Evolutionary conservation across 2,329 filamentous ascomycete species (phyloP), one percentile per base, ranked within the genome.

Genomic region (Neofusicoccum parvum): DNA sequence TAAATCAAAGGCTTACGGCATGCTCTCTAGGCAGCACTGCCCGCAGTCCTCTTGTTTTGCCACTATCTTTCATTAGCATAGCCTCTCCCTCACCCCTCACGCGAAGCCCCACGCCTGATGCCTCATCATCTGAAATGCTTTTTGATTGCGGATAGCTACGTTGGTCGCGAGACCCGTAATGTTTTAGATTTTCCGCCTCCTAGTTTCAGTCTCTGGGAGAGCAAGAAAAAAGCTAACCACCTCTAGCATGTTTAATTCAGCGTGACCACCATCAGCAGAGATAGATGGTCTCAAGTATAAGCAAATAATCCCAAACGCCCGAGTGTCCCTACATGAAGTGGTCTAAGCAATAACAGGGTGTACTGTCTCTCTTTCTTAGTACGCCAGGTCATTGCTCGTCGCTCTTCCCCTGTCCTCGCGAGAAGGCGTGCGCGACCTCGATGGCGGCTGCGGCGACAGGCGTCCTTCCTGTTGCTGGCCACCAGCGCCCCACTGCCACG

Each of bases 401-500:
- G 64, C n/a, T 34, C 56, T 63, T n/a, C 20, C 64, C 46, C 48
- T 53, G n/a, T 62, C 46, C 56, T 66, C 64, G 15, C 56, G 49
- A 11, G 64, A 65, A 23, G 53, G 64, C 37, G 53, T 62, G 62
- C 62, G 62, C 32, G 50, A 53, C 54, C 64, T 53, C 27, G 56
- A 50, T 12, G 50, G 41, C 39, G 49, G 39, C 41, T 54, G 50
- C 43, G 23, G 46, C 17, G 48, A 54, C 23, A 51, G 23, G 37
- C 45, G 36, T 10, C 27, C 48, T 17, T 50, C 37, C 39, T 53
- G 17, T 23, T 63, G 60, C 23, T 34, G 37, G 32, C 15, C 32
- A 7, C 32, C 43, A 3, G 53, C 53, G 3, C 46, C 59, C 82
- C 82, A 84, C 64, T 78, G 79, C 82, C 82, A 85, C 7, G 82